Evolutionary conservation across 2,329 filamentous ascomycete genomes (phyloP), one percentile per base, ranked within the genome.

Genomic region (Aspergillus fijiensis): DNA sequence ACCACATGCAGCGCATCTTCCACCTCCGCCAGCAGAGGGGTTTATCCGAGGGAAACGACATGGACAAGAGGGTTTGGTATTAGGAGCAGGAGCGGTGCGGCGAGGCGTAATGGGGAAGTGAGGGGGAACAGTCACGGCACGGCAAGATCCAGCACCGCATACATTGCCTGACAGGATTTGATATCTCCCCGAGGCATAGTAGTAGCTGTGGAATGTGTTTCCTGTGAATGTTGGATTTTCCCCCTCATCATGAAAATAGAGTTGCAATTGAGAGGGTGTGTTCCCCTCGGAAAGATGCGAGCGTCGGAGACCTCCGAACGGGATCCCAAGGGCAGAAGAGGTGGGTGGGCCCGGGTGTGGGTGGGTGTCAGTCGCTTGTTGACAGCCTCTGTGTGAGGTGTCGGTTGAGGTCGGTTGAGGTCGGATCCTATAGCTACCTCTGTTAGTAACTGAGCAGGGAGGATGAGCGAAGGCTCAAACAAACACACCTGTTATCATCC

Each of bases 221-320:
- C 39, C 2, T 19, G n/a, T 45, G 39, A 45, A n/a, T 45, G 39
- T 19, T 16, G 33, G 5, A 2, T 45, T 9, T 5, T n/a, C 39
- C 16, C n/a, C 16, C 6, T 35, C 33, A 10, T 16, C 12, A 12
- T 16, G 39, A 14, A 45, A 19, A 45, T 12, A 45, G n/a, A 19
- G 33, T 29, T 29, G 14, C 33, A 35, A 6, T 35, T 35, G 33
- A 16, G 14, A 5, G 14, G 11, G 27, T 27, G 27, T 49, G 47
- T 42, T 52, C n/a, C n/a, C 21, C 6, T 50, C 60, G 54, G 62
- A 54, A 55, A 29, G 51, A 39, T 39, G 64, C 64, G 64, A 59
- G 45, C 25, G 55, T 65, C 66, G 64, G 65, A 67, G 65, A 66
- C 51, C 65, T 67, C 65, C 64, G 62, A 66, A 33, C 42, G 27